Conservation (phyloP, 768 basidiomycete species). For the Trametes cubensis region DNA sequence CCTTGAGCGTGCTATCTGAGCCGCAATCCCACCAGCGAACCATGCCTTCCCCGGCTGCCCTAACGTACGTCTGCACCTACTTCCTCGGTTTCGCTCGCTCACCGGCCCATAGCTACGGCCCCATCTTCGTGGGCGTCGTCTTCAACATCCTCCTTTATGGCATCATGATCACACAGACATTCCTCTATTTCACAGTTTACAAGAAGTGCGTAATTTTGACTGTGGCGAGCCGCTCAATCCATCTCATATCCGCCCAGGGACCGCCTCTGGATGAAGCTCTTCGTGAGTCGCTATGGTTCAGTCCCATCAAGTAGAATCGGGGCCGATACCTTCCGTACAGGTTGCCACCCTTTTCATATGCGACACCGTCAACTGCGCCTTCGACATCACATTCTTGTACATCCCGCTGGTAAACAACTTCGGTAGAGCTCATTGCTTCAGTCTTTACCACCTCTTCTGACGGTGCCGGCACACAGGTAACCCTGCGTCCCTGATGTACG, state of each 20-base stretch:
- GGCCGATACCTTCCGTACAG: conserved; percentile 29
- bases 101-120: conserved; percentile 43
- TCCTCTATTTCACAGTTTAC: conserved; percentile 49
- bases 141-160: conserved; percentile 52
- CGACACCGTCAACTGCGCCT: conserved; percentile 51
- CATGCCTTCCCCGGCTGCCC: conserved; percentile 23
- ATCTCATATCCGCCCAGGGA: conserved; percentile 38
- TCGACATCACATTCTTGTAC: conserved; percentile 50
- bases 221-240: neutral
- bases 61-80: conserved; percentile 11
- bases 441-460: neutral
- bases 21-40: neutral
- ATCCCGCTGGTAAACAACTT: conserved; percentile 50
- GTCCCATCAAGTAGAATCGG: neutral
- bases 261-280: conserved; percentile 46
- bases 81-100: neutral
- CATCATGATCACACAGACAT: conserved; percentile 51
- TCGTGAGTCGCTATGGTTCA: conserved; percentile 38
- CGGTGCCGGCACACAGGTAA: conserved; percentile 30
- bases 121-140: conserved; percentile 51
- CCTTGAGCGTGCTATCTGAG: neutral
- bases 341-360: conserved; percentile 47
- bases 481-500: conserved; percentile 29
- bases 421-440: conserved; percentile 34
- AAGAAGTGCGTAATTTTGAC: conserved; percentile 35